phyloP scores from a whole-genome alignment of 441 rosid genomes.

The Gossypium davidsonii region DNA sequence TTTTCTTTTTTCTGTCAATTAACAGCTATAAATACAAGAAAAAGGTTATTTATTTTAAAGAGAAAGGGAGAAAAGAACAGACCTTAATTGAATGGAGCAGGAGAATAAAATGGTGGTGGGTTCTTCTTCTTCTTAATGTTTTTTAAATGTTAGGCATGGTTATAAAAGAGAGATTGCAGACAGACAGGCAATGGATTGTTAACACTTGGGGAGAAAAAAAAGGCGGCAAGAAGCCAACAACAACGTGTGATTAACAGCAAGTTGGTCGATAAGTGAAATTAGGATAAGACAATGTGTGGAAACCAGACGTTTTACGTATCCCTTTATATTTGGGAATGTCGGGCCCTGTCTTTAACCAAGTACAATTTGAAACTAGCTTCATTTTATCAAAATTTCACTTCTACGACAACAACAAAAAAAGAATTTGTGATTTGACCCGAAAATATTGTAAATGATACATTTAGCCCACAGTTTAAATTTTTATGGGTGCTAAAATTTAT shows the following conservation, averaged over 20 bases:
- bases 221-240: slow-evolving; percentile 5
- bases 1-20: background rate
- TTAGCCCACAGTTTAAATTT: background rate
- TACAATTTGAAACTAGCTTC: background rate
- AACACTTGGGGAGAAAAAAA: slow-evolving; percentile 1
- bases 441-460: background rate
- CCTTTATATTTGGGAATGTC: background rate
- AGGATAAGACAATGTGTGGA: slow-evolving; percentile 57
- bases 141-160: slow-evolving; percentile 1
- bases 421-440: background rate
- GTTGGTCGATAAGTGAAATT: slow-evolving; percentile 16
- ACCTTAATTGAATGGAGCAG: background rate
- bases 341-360: background rate
- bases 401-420: no score
- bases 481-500: no score
- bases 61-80: background rate
- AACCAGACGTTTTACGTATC: slow-evolving; percentile 32
- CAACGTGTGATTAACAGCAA: slow-evolving; percentile 8
- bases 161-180: background rate
- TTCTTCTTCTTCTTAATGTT: background rate
- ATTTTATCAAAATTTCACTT: background rate
- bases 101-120: background rate
- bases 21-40: background rate
- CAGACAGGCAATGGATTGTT: background rate
- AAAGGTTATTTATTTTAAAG: background rate